Conservation (phyloP, 306 rosid species). For the Acacia confusa region DNA sequence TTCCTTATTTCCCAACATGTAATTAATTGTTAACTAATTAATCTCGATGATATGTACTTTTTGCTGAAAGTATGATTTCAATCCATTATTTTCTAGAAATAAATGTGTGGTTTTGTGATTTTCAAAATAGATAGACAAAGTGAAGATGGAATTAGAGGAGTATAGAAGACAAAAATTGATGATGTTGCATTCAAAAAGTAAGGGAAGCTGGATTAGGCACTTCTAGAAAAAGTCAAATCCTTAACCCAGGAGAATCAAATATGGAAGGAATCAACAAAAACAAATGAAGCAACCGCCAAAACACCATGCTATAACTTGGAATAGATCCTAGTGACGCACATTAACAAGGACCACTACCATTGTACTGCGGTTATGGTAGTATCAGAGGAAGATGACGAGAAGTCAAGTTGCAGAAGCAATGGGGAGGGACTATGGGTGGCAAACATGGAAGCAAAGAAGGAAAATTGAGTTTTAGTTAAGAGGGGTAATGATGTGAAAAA, state of each 20-base stretch:
- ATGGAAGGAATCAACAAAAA: slow-evolving; percentile 68
- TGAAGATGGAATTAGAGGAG: slow-evolving; percentile 53
- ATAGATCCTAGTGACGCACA: slow-evolving; percentile 57
- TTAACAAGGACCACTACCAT: slow-evolving; percentile 23
- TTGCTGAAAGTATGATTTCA: neutral
- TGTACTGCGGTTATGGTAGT: neutral
- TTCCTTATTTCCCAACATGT: slow-evolving; percentile 35
- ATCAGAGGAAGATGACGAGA: slow-evolving; percentile 34
- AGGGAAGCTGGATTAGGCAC: slow-evolving; percentile 59
- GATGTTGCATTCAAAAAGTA: slow-evolving; percentile 45
- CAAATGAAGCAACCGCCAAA: slow-evolving; percentile 68
- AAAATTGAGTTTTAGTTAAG: no score
- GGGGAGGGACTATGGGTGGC: neutral
- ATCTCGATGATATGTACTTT: neutral
- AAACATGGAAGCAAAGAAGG: neutral
- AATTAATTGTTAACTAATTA: neutral
- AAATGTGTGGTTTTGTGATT: neutral
- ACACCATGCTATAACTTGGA: slow-evolving; percentile 52
- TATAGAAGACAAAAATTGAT: slow-evolving; percentile 48
- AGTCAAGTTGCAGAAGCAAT: slow-evolving; percentile 61
- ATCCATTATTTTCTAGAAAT: neutral
- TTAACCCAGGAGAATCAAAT: slow-evolving; percentile 62
- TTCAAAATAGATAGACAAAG: slow-evolving; percentile 53
- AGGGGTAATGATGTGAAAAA: no score
- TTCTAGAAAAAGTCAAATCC: slow-evolving; percentile 57